Evolutionary conservation across 176 grass and related monocot species (phyloP).

Genomic region (Oryza punctata): DNA sequence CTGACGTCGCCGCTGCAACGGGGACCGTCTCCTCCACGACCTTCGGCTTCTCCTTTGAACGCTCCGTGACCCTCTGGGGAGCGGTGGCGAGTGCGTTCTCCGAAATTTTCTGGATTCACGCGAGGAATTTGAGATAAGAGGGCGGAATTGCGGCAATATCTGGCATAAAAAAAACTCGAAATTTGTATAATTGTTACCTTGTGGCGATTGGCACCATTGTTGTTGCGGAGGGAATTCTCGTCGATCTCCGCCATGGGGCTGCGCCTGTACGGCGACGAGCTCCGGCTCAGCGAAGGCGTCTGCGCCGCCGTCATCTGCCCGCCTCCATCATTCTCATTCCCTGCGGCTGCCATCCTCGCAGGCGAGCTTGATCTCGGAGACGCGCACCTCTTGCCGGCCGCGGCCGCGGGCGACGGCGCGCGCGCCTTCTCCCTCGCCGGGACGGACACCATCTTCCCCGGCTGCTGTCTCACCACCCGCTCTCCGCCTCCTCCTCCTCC

Average conservation of each 20-base stretch:
- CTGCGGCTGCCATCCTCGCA: conserved; percentile 33
- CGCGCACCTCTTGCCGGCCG: conserved; percentile 51
- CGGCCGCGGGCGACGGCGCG: conserved; percentile 39
- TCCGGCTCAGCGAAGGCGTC: conserved; percentile 65
- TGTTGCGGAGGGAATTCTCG: conserved; percentile 52
- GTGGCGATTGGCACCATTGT: conserved; percentile 31
- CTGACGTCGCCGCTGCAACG: not conserved
- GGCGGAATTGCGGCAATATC: not conserved
- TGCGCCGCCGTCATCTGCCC: conserved; percentile 12
- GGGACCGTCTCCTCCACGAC: not conserved
- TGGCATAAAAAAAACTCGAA: not conserved
- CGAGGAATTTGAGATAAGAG: not conserved
- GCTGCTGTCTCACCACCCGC: conserved; percentile 46
- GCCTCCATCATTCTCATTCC: conserved; percentile 43
- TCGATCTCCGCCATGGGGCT: conserved; percentile 87
- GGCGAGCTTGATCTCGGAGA: conserved; percentile 78
- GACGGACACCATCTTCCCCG: conserved; percentile 86
- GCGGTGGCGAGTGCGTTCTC: conserved; percentile 10
- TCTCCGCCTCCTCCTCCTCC: not conserved
- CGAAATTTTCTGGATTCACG: conserved; percentile 15
- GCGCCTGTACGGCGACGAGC: conserved; percentile 75
- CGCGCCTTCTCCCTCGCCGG: conserved; percentile 72
- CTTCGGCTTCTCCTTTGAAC: conserved; percentile 4
- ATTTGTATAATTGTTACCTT: conserved; percentile 47
- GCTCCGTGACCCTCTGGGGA: conserved; percentile 24